A percentile compares a stretch with the other conserved stretches of the same genome.
Evolutionary conservation across 306 rosid species (phyloP).

Genomic region (Glycine tomentella): DNA sequence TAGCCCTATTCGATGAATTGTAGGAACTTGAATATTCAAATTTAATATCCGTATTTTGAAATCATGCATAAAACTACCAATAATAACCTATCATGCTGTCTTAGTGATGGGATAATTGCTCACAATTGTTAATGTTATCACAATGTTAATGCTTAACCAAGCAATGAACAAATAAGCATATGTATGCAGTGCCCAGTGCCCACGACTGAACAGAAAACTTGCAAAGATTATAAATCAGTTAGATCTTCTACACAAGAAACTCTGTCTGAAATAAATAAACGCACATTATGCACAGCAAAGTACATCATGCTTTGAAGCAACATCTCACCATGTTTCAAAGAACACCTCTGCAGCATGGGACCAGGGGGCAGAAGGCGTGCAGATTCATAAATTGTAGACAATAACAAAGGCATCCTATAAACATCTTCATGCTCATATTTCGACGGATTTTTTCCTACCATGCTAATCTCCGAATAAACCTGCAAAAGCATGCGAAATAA

Average conservation of each 20-base stretch:
- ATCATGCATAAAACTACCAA: neutral
- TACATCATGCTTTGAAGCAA: conserved; percentile 13
- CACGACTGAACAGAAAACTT: conserved; percentile 9
- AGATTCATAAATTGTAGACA: conserved; percentile 82
- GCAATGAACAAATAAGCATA: neutral
- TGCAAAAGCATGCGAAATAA: conserved; percentile 52
- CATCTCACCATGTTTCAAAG: conserved; percentile 67
- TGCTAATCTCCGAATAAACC: conserved; percentile 70
- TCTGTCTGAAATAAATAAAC: neutral
- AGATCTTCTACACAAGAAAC: conserved; percentile 3
- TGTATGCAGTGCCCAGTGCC: neutral
- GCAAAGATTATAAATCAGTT: neutral
- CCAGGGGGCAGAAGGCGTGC: conserved; percentile 77
- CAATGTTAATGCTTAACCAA: too few relatives aligned
- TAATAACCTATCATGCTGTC: too few relatives aligned
- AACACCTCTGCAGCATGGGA: conserved; percentile 84
- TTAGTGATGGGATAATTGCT: too few relatives aligned
- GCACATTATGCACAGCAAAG: neutral
- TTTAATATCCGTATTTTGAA: conserved; percentile 1
- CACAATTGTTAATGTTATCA: too few relatives aligned
- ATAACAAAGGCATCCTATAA: conserved; percentile 70
- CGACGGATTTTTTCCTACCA: conserved; percentile 50
- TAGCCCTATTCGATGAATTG: neutral
- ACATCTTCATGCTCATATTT: conserved; percentile 57
- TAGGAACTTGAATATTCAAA: neutral